Evolutionary conservation across 2,329 filamentous ascomycete species (phyloP).

Genomic region (Stenocarpella maydis): DNA sequence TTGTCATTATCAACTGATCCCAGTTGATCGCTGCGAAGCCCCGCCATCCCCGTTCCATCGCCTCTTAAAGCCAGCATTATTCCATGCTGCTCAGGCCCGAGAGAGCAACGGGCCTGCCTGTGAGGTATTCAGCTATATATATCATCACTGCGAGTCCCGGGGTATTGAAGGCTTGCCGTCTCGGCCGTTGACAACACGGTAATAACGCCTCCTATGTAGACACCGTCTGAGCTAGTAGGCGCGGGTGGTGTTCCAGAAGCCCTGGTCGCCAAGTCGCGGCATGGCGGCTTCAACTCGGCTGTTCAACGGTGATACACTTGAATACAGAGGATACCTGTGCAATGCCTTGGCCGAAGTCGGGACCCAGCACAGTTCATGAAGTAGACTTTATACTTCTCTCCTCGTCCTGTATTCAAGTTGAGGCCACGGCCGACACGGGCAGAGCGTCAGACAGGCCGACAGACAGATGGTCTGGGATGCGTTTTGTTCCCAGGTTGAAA

Average conservation of each 20-base stretch:
- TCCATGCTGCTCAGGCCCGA: neutral
- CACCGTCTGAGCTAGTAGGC: slow-evolving; percentile 4
- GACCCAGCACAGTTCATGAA: slow-evolving; percentile 19
- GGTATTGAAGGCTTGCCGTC: neutral
- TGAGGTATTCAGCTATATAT: neutral
- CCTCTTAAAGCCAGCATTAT: neutral
- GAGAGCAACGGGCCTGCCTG: neutral
- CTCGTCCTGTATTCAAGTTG: slow-evolving; percentile 1
- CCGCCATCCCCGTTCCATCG: neutral
- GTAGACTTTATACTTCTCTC: slow-evolving; percentile 15
- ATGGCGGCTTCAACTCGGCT: slow-evolving; percentile 24
- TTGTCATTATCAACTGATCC: slow-evolving; percentile 17
- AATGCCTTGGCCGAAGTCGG: slow-evolving; percentile 16
- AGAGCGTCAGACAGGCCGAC: neutral
- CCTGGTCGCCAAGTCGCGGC: slow-evolving; percentile 28
- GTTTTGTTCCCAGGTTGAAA: neutral
- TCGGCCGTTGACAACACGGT: neutral
- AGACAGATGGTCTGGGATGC: neutral
- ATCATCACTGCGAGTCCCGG: neutral
- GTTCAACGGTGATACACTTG: slow-evolving; percentile 18
- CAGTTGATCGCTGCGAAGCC: neutral
- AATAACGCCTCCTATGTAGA: neutral
- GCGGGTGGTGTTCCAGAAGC: slow-evolving; percentile 26
- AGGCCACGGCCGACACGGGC: neutral
- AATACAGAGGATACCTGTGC: too few relatives aligned